Base-by-base conservation (phyloP, 2,329 filamentous ascomycete genomes). In the Aspergillus neoniger region DNA sequence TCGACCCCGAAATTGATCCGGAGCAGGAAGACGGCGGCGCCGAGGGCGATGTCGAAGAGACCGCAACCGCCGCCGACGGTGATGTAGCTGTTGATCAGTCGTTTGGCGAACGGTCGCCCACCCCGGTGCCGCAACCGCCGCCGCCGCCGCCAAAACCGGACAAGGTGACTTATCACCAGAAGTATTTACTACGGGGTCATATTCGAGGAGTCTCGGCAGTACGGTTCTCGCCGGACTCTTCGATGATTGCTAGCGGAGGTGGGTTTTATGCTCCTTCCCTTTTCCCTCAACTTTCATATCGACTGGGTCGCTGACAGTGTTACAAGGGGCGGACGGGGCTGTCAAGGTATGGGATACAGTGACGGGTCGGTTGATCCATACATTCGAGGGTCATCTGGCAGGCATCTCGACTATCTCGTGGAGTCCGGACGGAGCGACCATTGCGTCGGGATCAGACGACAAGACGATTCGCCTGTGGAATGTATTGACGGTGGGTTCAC, bases 391-490 rank as follows among this genome's bases (percentile, higher is more conserved):
- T 6, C 95, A 99, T 78, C 85, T 97, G 73, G 93, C 94, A 0
- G 95, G 95, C 62, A 87, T 99, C 17, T 96, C 91, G 32, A 94
- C 92, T 41, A 84, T 99, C 51, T 89, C 93, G n/a, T 99, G 95
- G 95, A 89, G 89, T 61, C 93, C 94, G 0, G 92, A 98, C 75
- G 92, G 90, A 63, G 88, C 88, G 67, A 91, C 91, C 2, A 84
- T 99, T 50, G 95, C 94, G 4, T 94, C 91, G 9, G 95, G 94
- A 23, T 94, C 91, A 5, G 95, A 99, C 77, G 95, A 99, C 83
- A 99, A 99, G 79, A 88, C 90, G 0, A 98, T 99, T 64, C 87
- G 95, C 2, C 81, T 99, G 1, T 99, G 95, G 95, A 91, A 97
- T 68, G 80, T 85, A 4, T 70, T 80, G 17, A 85, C 84, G 7